A percentile compares a stretch with the other conserved stretches of the same genome.
Evolutionary conservation across 176 grass and related monocot genomes (phyloP).

Genomic region (Alloteropsis semialata): DNA sequence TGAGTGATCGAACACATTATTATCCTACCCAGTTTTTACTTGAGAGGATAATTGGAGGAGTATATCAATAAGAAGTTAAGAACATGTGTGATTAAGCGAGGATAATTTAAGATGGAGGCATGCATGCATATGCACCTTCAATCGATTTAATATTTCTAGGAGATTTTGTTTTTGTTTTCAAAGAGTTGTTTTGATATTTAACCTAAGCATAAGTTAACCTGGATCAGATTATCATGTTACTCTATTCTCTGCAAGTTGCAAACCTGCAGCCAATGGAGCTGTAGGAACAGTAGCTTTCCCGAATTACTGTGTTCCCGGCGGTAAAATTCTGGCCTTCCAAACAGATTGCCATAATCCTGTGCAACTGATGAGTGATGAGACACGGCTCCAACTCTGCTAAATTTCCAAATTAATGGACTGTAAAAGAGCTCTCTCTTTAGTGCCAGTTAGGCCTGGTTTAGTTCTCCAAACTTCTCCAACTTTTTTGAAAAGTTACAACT

Average conservation of each 20-base stretch:
- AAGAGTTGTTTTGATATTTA: background rate
- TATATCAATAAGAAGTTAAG: slow-evolving; percentile 42
- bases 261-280: background rate
- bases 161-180: background rate
- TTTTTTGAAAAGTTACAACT: no score
- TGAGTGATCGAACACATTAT: slow-evolving; percentile 36
- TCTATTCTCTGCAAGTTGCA: slow-evolving; percentile 10
- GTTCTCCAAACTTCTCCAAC: no score
- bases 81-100: slow-evolving; percentile 19
- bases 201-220: slow-evolving; percentile 18
- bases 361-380: slow-evolving; percentile 29
- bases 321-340: background rate
- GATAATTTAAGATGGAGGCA: slow-evolving; percentile 25
- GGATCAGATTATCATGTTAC: background rate
- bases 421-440: background rate
- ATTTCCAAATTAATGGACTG: slow-evolving; percentile 1
- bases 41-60: slow-evolving; percentile 25
- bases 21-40: slow-evolving; percentile 36
- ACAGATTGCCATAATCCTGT: background rate
- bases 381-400: slow-evolving; percentile 23
- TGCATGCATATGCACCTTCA: background rate
- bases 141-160: background rate
- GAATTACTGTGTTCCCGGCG: background rate
- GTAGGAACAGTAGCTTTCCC: background rate
- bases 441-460: no score